Conservation (phyloP, 1,139 yeast genomes). For the Arxiozyma slooffiae region DNA sequence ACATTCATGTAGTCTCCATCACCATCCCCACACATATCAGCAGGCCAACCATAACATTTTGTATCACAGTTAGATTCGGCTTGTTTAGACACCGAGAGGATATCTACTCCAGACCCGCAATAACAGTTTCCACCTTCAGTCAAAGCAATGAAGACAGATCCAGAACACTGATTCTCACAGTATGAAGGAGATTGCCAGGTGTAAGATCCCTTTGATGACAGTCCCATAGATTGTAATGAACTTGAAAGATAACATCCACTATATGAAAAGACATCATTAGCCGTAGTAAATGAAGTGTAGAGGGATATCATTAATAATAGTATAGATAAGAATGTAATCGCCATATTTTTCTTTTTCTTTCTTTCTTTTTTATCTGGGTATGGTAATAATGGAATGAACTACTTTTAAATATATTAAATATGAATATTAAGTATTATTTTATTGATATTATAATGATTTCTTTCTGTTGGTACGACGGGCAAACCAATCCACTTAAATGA, state of each 20-base stretch:
- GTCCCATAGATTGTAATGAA: slow-evolving; percentile 7
- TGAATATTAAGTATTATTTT: background rate
- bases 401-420: too few relatives aligned
- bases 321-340: too few relatives aligned
- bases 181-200: slow-evolving; percentile 42
- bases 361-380: too few relatives aligned
- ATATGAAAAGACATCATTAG: slow-evolving; percentile 1
- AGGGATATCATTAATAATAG: background rate
- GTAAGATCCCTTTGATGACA: slow-evolving; percentile 32
- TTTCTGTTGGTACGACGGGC: background rate
- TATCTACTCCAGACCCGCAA: slow-evolving; percentile 40
- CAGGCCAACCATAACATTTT: slow-evolving; percentile 48
- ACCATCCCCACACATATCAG: slow-evolving; percentile 54
- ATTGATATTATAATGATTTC: background rate
- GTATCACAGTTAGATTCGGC: slow-evolving; percentile 36
- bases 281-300: background rate
- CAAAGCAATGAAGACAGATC: slow-evolving; percentile 46
- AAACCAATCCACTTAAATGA: background rate
- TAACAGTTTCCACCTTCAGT: slow-evolving; percentile 46
- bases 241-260: slow-evolving; percentile 17
- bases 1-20: slow-evolving; percentile 37
- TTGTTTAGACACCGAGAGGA: background rate
- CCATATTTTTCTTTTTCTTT: too few relatives aligned
- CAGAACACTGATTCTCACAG: slow-evolving; percentile 42
- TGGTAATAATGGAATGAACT: too few relatives aligned